Conservation (phyloP, 2,329 filamentous ascomycete genomes). For the Penicillium digitatum region DNA sequence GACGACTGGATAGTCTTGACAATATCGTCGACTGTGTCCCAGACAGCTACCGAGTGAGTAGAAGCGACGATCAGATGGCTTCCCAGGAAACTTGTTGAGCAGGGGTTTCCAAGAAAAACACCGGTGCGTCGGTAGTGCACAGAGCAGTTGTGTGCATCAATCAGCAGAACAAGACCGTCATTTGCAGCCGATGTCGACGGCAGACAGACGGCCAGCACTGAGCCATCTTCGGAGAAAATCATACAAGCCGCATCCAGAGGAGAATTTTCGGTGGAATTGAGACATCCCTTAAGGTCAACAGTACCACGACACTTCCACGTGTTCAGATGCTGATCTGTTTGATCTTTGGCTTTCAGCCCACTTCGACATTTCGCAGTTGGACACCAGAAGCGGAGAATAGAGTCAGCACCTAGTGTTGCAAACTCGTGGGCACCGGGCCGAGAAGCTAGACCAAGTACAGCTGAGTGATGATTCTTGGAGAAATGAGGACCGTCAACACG, state of each 20-base stretch:
- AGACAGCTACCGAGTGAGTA: slow-evolving; percentile 64
- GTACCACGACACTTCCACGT: slow-evolving; percentile 70
- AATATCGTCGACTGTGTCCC: slow-evolving; percentile 77
- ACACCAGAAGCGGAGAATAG: slow-evolving; percentile 74
- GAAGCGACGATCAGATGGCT: slow-evolving; percentile 73
- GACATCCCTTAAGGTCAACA: slow-evolving; percentile 45
- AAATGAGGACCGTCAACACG: slow-evolving; percentile 81
- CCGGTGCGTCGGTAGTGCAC: slow-evolving; percentile 65
- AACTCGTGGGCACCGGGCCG: slow-evolving; percentile 69
- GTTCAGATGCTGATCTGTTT: slow-evolving; percentile 51
- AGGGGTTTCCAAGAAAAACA: slow-evolving; percentile 62
- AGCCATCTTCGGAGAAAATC: slow-evolving; percentile 79
- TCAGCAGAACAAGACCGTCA: slow-evolving; percentile 65
- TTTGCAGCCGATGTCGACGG: slow-evolving; percentile 43
- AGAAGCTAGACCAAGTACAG: slow-evolving; percentile 68
- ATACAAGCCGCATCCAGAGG: slow-evolving; percentile 58
- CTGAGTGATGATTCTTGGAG: slow-evolving; percentile 48
- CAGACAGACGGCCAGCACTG: slow-evolving; percentile 64
- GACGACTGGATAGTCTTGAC: slow-evolving; percentile 64
- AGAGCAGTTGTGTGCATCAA: slow-evolving; percentile 67
- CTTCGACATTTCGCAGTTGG: slow-evolving; percentile 65
- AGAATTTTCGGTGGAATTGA: slow-evolving; percentile 27
- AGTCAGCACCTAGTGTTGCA: slow-evolving; percentile 80
- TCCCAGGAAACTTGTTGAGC: slow-evolving; percentile 66
- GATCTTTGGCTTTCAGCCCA: slow-evolving; percentile 57